These are phyloP conservation scores for Colletotrichum musicola DNA, from an alignment of 2,329 filamentous ascomycete genomes.

Conservation along the genomic window DNA sequence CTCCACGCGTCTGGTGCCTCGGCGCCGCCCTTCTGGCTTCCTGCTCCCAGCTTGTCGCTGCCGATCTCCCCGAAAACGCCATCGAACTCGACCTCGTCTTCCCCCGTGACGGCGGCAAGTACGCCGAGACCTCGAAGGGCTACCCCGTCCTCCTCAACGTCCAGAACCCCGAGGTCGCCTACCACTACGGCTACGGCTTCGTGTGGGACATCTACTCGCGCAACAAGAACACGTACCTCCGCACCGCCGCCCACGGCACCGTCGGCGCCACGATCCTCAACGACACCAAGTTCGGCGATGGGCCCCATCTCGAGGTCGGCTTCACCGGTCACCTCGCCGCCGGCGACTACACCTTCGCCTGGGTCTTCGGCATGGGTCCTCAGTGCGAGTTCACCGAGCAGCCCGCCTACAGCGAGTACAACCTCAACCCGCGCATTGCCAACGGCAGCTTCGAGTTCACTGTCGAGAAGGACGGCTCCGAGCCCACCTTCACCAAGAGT, in stretches of 20 bases:
- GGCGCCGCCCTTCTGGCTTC: conserved; percentile 25
- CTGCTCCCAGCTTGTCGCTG: conserved; percentile 19
- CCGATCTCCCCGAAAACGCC: conserved; percentile 36
- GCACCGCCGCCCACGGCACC: conserved; percentile 35
- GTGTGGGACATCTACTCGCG: conserved; percentile 37
- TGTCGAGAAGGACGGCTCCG: conserved; percentile 27
- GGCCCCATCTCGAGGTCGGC: conserved; percentile 31
- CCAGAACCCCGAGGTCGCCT: conserved; percentile 37
- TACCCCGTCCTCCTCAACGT: conserved; percentile 37
- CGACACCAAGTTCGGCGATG: conserved; percentile 31
- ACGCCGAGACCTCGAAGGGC: conserved; percentile 31
- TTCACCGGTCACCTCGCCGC: conserved; percentile 31
- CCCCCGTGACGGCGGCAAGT: conserved; percentile 35
- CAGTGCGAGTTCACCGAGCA: conserved; percentile 37
- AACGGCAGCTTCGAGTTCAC: conserved; percentile 39
- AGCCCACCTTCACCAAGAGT: conserved; percentile 36
- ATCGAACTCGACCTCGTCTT: conserved; percentile 39
- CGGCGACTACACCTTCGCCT: conserved; percentile 38
- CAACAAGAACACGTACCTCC: conserved; percentile 33
- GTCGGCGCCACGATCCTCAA: conserved; percentile 32
- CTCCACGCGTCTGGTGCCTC: conserved; percentile 22
- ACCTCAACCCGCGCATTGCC: conserved; percentile 34
- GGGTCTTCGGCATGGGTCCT: conserved; percentile 33
- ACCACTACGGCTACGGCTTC: conserved; percentile 38
- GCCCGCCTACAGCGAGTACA: conserved; percentile 36